Base-by-base conservation (phyloP, 2,329 filamentous ascomycete species). In the Phoma sp. region DNA sequence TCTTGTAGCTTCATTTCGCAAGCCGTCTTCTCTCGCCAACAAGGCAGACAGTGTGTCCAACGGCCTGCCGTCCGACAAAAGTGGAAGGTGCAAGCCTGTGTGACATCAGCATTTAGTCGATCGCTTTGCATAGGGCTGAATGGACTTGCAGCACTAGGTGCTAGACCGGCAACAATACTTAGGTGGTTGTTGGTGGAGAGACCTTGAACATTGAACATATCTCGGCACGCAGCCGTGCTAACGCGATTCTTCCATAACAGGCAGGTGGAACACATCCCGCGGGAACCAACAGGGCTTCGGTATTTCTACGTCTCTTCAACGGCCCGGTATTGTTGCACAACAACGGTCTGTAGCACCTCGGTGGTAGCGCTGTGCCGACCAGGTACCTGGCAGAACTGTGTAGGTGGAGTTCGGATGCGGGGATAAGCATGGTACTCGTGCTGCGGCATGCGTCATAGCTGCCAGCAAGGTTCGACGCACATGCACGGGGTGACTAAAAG, bases 221-320 rank as follows among this genome's bases (percentile, higher is more conserved):
- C 46, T 50, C 36, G 46, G 46, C 25, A 43, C 7, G 24, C 39
- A 43, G 17, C 10, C 10, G 13, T n/a, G 17, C 40, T 29, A 43
- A 45, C 50, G 52, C 52, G n/a, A 35, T 10, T 22, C 46, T 45
- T 55, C 52, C 52, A 4, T 13, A 50, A 45, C 19, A 50, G 46
- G 52, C 46, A 55, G 51, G 51, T 55, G 45, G 40, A 29, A 24
- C 15, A 33, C n/a, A 17, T 8, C 6, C 41, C 46, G 41, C 52
- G 36, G 52, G 44, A 21, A 10, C 17, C 32, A 41, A 27, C 21
- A 55, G 40, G 13, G 27, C 24, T 13, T 21, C 36, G 29, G 25
- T 24, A 36, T 38, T 29, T 31, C 36, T 45, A 29, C 12, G 31
- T 50, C 36, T 31, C 33, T 31, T 27, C 6, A 41, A 36, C 31